phyloP scores from a whole-genome alignment of 805 yeast species.

The Komagataella kurtzmanii region DNA sequence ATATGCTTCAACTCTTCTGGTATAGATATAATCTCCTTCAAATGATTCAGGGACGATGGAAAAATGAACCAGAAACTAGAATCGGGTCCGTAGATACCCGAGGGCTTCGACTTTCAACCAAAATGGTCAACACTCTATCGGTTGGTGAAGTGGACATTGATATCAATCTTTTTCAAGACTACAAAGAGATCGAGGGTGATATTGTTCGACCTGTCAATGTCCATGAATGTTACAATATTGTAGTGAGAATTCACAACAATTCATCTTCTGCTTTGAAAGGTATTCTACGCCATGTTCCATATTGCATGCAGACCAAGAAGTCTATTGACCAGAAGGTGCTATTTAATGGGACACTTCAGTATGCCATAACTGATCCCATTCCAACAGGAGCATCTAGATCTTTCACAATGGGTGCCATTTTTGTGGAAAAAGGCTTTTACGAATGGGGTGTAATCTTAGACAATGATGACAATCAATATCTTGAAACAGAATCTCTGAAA shows the following conservation, averaged over 20 bases:
- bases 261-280: conserved; percentile 31
- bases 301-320: conserved; percentile 11
- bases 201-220: conserved; percentile 19
- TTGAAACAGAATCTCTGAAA: not conserved
- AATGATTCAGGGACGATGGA: conserved; percentile 58
- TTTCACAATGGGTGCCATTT: conserved; percentile 41
- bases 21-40: conserved; percentile 52
- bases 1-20: conserved; percentile 68
- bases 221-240: conserved; percentile 39
- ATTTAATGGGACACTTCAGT: conserved; percentile 63
- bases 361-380: conserved; percentile 27
- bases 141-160: conserved; percentile 32
- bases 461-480: conserved; percentile 15
- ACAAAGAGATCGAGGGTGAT: conserved; percentile 4
- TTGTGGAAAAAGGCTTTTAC: conserved; percentile 67
- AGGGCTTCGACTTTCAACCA: conserved; percentile 44
- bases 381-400: conserved; percentile 26
- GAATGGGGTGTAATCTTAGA: conserved; percentile 67
- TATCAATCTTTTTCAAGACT: conserved; percentile 15
- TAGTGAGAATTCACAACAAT: conserved; percentile 35
- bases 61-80: conserved; percentile 18
- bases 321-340: conserved; percentile 45
- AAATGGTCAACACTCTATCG: conserved; percentile 43
- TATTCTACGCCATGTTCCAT: conserved; percentile 45
- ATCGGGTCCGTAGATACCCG: conserved; percentile 55